Evolutionary conservation across 768 basidiomycete genomes (phyloP).

Genomic region (Mycena indigotica): DNA sequence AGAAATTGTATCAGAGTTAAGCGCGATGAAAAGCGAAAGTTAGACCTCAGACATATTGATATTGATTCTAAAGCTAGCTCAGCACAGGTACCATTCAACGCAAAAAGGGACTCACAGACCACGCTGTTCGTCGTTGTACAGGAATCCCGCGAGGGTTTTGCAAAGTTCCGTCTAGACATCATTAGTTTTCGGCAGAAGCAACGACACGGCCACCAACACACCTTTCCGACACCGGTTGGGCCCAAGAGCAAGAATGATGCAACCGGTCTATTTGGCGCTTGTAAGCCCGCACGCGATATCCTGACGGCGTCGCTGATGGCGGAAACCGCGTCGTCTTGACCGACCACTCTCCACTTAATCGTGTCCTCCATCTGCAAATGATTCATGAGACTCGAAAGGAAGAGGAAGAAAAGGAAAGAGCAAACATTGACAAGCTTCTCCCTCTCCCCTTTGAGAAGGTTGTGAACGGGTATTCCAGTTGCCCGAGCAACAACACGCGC

Average conservation of each 20-base stretch:
- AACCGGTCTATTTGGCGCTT: slow-evolving; percentile 85
- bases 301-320: slow-evolving; percentile 90
- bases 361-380: slow-evolving; percentile 81
- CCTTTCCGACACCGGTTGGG: slow-evolving; percentile 87
- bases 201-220: slow-evolving; percentile 25
- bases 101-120: slow-evolving; percentile 62
- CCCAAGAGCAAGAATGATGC: slow-evolving; percentile 92
- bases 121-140: slow-evolving; percentile 87
- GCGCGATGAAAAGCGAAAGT: neutral
- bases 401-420: neutral
- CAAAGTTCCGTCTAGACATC: slow-evolving; percentile 75
- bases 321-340: slow-evolving; percentile 86
- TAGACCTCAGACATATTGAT: slow-evolving; percentile 91
- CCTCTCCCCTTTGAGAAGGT: slow-evolving; percentile 83
- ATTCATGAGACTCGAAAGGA: slow-evolving; percentile 4
- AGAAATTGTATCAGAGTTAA: too few relatives aligned
- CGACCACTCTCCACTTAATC: slow-evolving; percentile 75
- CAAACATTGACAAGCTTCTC: slow-evolving; percentile 84
- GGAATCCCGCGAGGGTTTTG: slow-evolving; percentile 84
- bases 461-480: slow-evolving; percentile 90
- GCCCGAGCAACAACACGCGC: slow-evolving; percentile 84
- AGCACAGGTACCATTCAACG: neutral
- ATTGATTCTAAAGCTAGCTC: slow-evolving; percentile 57
- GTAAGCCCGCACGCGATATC: slow-evolving; percentile 88
- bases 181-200: slow-evolving; percentile 1